Evolutionary conservation across 164 flowering plant genomes (phyloP), one percentile per base, ranked within the genome.

Genomic region (Tinospora cordifolia): DNA sequence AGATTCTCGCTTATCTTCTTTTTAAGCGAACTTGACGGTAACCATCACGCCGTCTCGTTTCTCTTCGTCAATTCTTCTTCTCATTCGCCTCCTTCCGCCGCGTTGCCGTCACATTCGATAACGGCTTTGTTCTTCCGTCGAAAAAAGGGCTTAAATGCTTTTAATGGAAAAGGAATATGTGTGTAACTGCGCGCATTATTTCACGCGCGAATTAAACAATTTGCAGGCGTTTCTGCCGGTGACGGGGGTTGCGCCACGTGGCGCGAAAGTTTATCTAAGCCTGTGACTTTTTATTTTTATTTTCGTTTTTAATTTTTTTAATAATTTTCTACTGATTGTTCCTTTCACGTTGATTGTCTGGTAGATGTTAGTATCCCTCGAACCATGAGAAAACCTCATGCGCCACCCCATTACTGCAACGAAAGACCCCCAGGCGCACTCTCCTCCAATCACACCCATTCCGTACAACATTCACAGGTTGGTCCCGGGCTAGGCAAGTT

Each of bases 201-300:
- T 63, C 68, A 73, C 49, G 76, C 71, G 76, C 26, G 63, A 13
- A 47, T 60, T 67, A 67, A 60, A 68, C 25, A 40, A 60, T 40
- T 58, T 38, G 59, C 70, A 51, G 70, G 70, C 54, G 66, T 13
- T 62, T 0, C 6, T 30, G 63, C 71, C 58, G 64, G 47, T 69
- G 71, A 38, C 21, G 72, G 66, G 66, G 72, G 72, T 24, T 7
- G 3, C 26, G 66, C 65, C 72, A 69, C 72, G 72, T 69, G 72
- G 44, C 65, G 8, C 40, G 15, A 39, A 41, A 60, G 30, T 12
- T 6, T 11, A 14, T 15, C 22, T 51, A 68, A 19, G 36, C 2
- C 36, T 30, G 36, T 30, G 4, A 30, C 36, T 30, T 30, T 30
- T 30, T 30, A 2, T 4, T 30, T 30, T 30, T 30, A 1, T 30